Base-by-base conservation (phyloP, 129 eudicot genomes). In the Tagetes erecta region DNA sequence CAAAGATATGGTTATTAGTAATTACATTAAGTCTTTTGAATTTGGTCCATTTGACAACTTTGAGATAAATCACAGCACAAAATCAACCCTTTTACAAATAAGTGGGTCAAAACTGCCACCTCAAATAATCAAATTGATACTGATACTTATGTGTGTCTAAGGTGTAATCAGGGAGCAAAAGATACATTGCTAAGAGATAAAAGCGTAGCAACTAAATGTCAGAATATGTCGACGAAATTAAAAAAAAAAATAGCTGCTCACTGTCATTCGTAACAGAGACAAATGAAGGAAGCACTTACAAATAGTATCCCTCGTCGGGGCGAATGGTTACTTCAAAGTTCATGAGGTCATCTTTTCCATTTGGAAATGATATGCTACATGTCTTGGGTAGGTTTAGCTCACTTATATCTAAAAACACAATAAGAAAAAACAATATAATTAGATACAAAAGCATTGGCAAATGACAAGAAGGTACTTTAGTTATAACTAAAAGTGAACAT, bases 321-420 rank as follows among this genome's bases (percentile, higher is more conserved):
- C 91, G 86, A 70, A 90, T 90, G 36, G 96, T 86, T 50, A 90
- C 96, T 80, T 90, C 96, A 83, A 90, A 90, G 84, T 87, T 90
- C 93, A 90, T 90, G 68, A 87, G 96, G 37, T 90, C 96, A 67
- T 90, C 96, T 78, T 83, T 87, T 49, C 94, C 96, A 80, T 85
- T 87, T 65, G 91, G 91, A 70, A 90, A 90, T 42, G 88, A 71
- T 58, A 87, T 87, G 82, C 79, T 83, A 75, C 96, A 90, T 4
- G 86, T 79, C 71, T 90, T 85, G 37, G 96, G 96, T 60, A 90
- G 79, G 76, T 90, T 90, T 56, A 90, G 72, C 78, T 90, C 96
- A 60, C 86, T 87, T 5, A 90, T 90, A 80, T 90, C 96, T 90
- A 70, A 80, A 85, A 80, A 85, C 5, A 36, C 20, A 38, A 59